phyloP scores from a whole-genome alignment of 208 protist species.

The Endotrypanum monterogeii region DNA sequence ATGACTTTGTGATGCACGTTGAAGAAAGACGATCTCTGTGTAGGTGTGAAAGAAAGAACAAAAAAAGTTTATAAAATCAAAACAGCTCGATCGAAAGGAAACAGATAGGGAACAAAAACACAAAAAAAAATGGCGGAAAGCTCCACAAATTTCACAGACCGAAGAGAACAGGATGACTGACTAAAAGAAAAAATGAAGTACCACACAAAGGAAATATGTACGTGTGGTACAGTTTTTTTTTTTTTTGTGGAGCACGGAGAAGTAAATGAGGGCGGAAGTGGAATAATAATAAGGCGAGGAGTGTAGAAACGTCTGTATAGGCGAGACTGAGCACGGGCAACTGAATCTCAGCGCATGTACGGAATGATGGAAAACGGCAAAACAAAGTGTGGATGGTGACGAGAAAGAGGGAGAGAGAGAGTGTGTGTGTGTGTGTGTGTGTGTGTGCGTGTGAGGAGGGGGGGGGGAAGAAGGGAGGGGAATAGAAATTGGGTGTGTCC shows the following conservation, averaged over 20 bases:
- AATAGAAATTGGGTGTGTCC: background rate
- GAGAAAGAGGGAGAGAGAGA: background rate
- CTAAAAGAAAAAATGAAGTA: background rate
- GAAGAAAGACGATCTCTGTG: background rate
- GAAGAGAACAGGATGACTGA: too few species aligned
- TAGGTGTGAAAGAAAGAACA: too few species aligned
- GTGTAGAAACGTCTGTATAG: background rate
- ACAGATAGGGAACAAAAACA: too few species aligned
- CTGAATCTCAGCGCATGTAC: background rate
- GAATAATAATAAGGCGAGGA: background rate
- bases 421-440: background rate
- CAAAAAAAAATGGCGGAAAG: too few species aligned
- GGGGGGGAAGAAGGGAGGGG: background rate
- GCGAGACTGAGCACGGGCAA: background rate
- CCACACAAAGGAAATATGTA: too few species aligned
- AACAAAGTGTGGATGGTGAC: too few species aligned
- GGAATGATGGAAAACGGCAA: background rate
- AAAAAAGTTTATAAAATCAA: too few species aligned
- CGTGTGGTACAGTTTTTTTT: too few species aligned
- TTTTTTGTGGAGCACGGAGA: too few species aligned
- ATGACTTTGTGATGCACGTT: slow-evolving; percentile 9
- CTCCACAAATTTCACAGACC: too few species aligned
- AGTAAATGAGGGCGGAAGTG: too few species aligned
- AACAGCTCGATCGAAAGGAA: too few species aligned
- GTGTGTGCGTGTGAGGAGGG: background rate